Base-by-base conservation (phyloP, 768 basidiomycete species). In the Sporobolomyces pararoseus region DNA sequence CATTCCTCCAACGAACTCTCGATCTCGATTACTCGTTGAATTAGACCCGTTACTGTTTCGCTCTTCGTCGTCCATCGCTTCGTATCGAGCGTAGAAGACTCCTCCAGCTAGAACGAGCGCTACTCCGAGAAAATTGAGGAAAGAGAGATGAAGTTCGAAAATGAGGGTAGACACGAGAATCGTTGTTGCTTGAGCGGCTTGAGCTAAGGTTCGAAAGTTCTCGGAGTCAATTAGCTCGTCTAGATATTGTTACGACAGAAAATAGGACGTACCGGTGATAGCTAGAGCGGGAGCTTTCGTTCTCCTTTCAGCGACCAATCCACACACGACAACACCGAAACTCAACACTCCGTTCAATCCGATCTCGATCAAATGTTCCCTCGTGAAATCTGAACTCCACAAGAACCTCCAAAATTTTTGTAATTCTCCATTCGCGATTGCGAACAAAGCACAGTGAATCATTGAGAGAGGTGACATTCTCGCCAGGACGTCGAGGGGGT, bases 141-240 rank as follows among this genome's bases (percentile, higher is more conserved):
- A 42, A 29, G 68, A 60, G 42, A 70, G 55, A 14, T 54, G 50
- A 7, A 73, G 57, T 23, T 62, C 65, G 27, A 69, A 70, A 29
- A 67, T 57, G 27, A 64, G 31, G 44, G 54, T 58, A 23, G 68
- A 62, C 21, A 49, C 42, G 61, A 69, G 46, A 39, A 66, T 73
- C 17, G 72, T 73, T 2, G 68, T 52, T 0, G 72, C 72, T 52
- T 73, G 72, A 0, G 72, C 60, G 21, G 72, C 72, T 62, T 73
- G 68, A 34, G 66, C 71, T 68, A 65, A 4, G n/a, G n/a, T n/a
- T n/a, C n/a, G n/a, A n/a, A n/a, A n/a, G n/a, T n/a, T n/a, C n/a
- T n/a, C n/a, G n/a, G n/a, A n/a, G n/a, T n/a, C n/a, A n/a, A n/a
- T n/a, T n/a, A n/a, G n/a, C n/a, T n/a, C n/a, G n/a, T n/a, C n/a